Evolutionary conservation across 2,329 filamentous ascomycete species (phyloP).

Genomic region (Calonectria naviculata): DNA sequence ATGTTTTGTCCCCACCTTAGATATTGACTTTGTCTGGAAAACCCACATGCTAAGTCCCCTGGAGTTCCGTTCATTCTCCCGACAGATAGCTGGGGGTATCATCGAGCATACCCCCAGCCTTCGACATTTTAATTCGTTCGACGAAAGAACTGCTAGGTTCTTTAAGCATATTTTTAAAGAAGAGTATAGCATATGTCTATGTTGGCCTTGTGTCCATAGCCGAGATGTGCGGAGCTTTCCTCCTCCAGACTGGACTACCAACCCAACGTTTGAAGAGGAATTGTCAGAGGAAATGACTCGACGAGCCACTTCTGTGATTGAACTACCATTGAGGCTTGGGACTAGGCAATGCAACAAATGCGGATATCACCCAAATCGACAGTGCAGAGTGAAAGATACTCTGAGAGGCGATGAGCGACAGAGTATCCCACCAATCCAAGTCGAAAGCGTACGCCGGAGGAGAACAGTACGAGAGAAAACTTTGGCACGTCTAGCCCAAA

Average conservation of each 20-base stretch:
- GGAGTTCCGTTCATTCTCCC: slow-evolving; percentile 23
- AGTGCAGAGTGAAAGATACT: slow-evolving; percentile 24
- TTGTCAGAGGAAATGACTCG: slow-evolving; percentile 12
- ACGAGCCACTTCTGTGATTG: not conserved
- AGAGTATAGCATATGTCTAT: slow-evolving; percentile 28
- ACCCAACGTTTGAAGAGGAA: not conserved
- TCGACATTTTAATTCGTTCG: not conserved
- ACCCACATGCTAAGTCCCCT: slow-evolving; percentile 30
- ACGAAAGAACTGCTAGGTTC: slow-evolving; percentile 5
- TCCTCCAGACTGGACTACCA: not conserved
- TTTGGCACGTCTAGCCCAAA: not conserved
- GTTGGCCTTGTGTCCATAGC: slow-evolving; percentile 32
- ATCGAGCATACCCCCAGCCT: slow-evolving; percentile 24
- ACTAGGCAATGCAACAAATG: slow-evolving; percentile 30
- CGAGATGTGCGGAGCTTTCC: slow-evolving; percentile 2
- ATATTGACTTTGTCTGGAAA: slow-evolving; percentile 33
- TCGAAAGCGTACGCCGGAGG: not conserved
- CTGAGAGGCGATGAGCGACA: not conserved
- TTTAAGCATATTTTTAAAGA: slow-evolving; percentile 25
- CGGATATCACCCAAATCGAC: slow-evolving; percentile 24
- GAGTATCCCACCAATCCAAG: not conserved
- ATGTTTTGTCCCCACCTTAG: slow-evolving; percentile 18
- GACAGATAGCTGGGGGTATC: slow-evolving; percentile 10
- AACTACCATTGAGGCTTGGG: slow-evolving; percentile 17
- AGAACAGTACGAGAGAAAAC: not conserved